Evolutionary conservation across 345 rosid genomes (phyloP).

Genomic region (Dovyalis caffra): DNA sequence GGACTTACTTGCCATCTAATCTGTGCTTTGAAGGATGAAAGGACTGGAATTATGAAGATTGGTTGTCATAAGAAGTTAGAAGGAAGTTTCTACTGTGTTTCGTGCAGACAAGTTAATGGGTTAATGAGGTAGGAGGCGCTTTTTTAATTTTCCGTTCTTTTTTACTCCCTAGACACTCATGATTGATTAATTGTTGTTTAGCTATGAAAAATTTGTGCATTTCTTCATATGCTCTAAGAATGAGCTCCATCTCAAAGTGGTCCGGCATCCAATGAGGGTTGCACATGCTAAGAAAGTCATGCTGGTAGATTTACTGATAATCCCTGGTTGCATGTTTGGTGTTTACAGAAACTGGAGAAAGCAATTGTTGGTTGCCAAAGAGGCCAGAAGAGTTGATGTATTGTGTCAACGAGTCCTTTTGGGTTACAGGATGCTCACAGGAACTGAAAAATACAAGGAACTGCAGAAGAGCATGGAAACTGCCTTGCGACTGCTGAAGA

Average conservation of each 20-base stretch:
- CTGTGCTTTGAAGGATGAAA: constrained; percentile 59
- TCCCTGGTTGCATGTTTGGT: not conserved
- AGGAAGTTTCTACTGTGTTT: constrained; percentile 62
- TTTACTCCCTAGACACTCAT: not conserved
- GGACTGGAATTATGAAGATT: constrained; percentile 47
- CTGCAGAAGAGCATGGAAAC: constrained; percentile 45
- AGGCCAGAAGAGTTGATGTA: constrained; percentile 78
- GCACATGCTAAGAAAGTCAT: not conserved
- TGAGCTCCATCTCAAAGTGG: not conserved
- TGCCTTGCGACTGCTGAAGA: constrained; percentile 50
- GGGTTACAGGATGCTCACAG: constrained; percentile 51
- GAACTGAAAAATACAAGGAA: constrained; percentile 43
- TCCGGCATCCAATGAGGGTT: not conserved
- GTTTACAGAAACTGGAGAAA: constrained; percentile 60
- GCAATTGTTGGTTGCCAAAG: constrained; percentile 64
- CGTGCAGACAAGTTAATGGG: constrained; percentile 59
- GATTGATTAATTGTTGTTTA: not conserved
- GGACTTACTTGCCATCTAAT: constrained; percentile 73
- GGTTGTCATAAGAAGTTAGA: constrained; percentile 42
- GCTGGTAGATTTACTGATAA: not conserved
- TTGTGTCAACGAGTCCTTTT: constrained; percentile 66
- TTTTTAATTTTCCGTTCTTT: not conserved
- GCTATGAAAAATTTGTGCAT: not conserved
- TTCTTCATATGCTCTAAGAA: not conserved
- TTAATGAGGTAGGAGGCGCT: constrained; percentile 48